phyloP scores from a whole-genome alignment of 495 filamentous ascomycete species.

The Schizothecium vesticola region DNA sequence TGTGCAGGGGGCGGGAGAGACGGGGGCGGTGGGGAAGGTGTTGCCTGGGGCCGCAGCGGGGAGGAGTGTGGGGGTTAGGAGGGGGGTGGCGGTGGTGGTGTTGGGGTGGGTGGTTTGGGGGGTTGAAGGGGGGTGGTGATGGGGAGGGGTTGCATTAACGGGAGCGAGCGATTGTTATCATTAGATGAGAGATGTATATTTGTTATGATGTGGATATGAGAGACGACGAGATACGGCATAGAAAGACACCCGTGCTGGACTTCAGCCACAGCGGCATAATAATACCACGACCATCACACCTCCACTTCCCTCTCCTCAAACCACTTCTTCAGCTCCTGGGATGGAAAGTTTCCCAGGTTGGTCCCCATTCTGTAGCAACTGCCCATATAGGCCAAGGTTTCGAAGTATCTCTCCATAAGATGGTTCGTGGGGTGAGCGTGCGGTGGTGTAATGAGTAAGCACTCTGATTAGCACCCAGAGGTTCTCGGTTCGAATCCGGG shows the following conservation, averaged over 20 bases:
- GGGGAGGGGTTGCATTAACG: not conserved
- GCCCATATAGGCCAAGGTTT: too few species aligned
- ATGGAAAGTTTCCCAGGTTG: too few species aligned
- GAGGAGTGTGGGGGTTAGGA: not conserved
- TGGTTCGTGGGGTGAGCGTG: too few species aligned
- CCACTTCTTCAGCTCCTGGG: too few species aligned
- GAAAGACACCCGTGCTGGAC: not conserved
- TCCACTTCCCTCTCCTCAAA: slow-evolving; percentile 55
- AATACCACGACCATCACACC: not conserved
- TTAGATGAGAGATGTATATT: not conserved
- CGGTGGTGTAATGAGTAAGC: too few species aligned
- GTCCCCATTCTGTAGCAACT: too few species aligned
- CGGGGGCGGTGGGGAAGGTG: slow-evolving; percentile 57
- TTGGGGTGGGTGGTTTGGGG: slow-evolving; percentile 1
- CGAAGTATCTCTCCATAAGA: too few species aligned
- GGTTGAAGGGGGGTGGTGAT: not conserved
- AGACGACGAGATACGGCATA: not conserved
- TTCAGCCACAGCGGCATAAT: not conserved
- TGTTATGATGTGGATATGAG: not conserved
- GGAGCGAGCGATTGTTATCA: not conserved
- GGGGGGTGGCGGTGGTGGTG: not conserved
- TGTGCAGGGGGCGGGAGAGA: slow-evolving; percentile 36
- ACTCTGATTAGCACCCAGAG: too few species aligned
- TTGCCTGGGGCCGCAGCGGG: slow-evolving; percentile 26
- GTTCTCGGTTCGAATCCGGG: too few species aligned